phyloP scores from a whole-genome alignment of 2,329 filamentous ascomycete species.

The Aspergillus quadrilineatus region DNA sequence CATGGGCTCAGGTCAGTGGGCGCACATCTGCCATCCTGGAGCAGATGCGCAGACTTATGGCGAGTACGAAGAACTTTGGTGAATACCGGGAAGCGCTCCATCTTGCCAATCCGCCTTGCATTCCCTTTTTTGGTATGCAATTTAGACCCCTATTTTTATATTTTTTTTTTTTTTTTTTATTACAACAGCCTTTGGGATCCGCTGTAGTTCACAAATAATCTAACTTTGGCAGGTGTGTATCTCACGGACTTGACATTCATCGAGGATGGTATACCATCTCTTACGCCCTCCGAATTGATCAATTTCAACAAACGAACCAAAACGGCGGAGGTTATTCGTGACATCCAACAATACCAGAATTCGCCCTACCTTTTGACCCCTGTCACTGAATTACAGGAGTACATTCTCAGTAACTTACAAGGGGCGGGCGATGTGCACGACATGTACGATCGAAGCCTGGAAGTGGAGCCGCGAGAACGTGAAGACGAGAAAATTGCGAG shows the following conservation, averaged over 20 bases:
- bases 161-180: background rate
- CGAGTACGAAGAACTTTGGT: constrained; percentile 95
- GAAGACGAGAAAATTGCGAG: constrained; percentile 99
- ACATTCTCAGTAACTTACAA: constrained; percentile 95
- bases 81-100: constrained; percentile 94
- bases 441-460: constrained; percentile 97
- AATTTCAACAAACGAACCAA: constrained; percentile 98
- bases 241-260: constrained; percentile 97
- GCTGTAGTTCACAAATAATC: background rate
- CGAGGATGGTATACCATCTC: constrained; percentile 93
- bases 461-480: constrained; percentile 88
- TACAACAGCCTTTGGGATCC: background rate
- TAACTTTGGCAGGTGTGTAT: constrained; percentile 69
- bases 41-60: constrained; percentile 91
- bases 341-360: constrained; percentile 98
- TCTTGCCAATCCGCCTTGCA: constrained; percentile 91
- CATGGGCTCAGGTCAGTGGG: constrained; percentile 89
- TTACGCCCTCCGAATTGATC: constrained; percentile 94
- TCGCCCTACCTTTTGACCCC: constrained; percentile 90
- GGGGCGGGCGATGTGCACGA: constrained; percentile 94
- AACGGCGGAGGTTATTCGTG: constrained; percentile 95
- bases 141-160: too few species aligned
- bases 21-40: constrained; percentile 79
- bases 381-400: constrained; percentile 90
- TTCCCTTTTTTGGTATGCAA: constrained; percentile 87